Base-by-base conservation (phyloP, 2,329 filamentous ascomycete species). In the Massarina eburnea region DNA sequence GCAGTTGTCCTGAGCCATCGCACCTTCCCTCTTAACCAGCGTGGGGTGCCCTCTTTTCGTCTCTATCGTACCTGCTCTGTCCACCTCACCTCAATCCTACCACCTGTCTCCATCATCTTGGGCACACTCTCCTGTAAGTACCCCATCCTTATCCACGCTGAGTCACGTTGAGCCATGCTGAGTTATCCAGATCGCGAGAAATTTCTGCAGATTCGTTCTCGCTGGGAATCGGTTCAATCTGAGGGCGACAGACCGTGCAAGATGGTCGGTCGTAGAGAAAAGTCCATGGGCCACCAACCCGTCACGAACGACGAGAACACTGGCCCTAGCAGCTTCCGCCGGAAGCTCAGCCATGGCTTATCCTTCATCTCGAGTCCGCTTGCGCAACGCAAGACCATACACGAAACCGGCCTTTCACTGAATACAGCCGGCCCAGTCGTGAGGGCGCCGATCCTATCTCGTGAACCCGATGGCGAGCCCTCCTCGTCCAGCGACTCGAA, bases 331-430 rank as follows among this genome's bases (percentile, higher is more conserved):
- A 65, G 55, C 20, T 65, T 69, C 40, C 61, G 66, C 6, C 57
- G 62, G 17, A 69, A 63, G 48, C 57, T 69, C 40, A 68, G 61
- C 38, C 47, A 68, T 48, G 61, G 65, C 18, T 47, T 68, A 40
- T 62, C 63, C 18, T 55, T 65, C 46, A 62, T 68, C 40, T 64
- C 64, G 17, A 59, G 59, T 26, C 59, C 62, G 19, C 57, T 67
- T 29, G 53, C 53, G n/a, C 64, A 67, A 43, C 61, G 59, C 34
- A 66, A 63, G 43, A 52, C 33, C 2, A 54, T 52, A n/a, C 39
- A 41, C 18, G 21, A 10, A 8, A 20, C 19, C 9, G 12, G 45
- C 9, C 49, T 51, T 9, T 46, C 50, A 46, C 37, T 52, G 33
- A 41, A 52, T 21, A 45, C 52, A 18, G 50, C 39, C 14, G 42